These are phyloP conservation scores for Beauveria rudraprayagi DNA, from an alignment of 2,329 filamentous ascomycete species.

Conservation along the genomic window DNA sequence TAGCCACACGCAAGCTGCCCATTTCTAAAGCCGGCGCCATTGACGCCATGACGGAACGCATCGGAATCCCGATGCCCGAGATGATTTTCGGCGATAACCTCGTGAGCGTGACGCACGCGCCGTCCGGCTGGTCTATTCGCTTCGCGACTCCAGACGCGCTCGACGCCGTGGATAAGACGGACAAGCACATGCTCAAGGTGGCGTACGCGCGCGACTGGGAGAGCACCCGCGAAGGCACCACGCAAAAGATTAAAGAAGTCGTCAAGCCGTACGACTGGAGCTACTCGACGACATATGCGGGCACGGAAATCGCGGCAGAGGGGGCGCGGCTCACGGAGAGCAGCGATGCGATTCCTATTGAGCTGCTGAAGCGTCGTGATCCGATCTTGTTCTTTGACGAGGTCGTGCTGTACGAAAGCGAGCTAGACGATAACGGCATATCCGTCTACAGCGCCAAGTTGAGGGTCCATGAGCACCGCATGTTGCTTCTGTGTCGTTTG, in stretches of 20 bases:
- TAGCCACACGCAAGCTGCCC: conserved; percentile 81
- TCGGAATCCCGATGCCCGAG: conserved; percentile 85
- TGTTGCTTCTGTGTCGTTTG: conserved; percentile 76
- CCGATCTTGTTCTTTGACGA: conserved; percentile 97
- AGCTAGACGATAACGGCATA: conserved; percentile 95
- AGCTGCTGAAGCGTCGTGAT: conserved; percentile 78
- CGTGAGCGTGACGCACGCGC: conserved; percentile 64
- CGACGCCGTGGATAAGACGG: conserved; percentile 90
- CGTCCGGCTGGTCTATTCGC: conserved; percentile 65
- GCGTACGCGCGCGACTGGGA: conserved; percentile 86
- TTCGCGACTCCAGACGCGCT: conserved; percentile 86
- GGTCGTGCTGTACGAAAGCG: conserved; percentile 92
- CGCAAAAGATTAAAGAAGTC: conserved; percentile 83
- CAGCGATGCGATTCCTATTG: conserved; percentile 61
- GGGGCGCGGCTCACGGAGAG: conserved; percentile 23
- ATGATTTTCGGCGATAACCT: conserved; percentile 99
- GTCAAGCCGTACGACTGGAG: conserved; percentile 98
- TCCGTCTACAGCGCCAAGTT: conserved; percentile 85
- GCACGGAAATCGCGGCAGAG: conserved; percentile 38
- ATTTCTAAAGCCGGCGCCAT: conserved; percentile 91
- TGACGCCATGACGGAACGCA: conserved; percentile 67
- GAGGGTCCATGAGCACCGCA: conserved; percentile 80
- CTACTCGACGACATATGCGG: conserved; percentile 82
- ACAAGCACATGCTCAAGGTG: conserved; percentile 82
- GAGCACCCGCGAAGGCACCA: conserved; percentile 60